phyloP scores from a whole-genome alignment of 495 filamentous ascomycete species.

The Margaritispora aquatica region DNA sequence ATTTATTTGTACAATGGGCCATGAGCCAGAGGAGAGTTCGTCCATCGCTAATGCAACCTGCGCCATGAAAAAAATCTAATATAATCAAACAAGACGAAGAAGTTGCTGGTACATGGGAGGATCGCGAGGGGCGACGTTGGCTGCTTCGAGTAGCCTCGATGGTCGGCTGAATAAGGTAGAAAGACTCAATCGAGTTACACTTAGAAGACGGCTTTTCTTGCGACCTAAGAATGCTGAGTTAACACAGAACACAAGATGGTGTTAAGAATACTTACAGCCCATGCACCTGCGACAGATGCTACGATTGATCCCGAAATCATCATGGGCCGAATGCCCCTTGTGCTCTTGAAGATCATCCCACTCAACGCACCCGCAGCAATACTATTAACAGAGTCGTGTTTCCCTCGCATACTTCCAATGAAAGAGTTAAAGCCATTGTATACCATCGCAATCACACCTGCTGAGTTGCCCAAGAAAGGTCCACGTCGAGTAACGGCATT shows the following conservation, averaged over 20 bases:
- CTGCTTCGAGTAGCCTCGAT: background rate
- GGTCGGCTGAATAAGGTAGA: background rate
- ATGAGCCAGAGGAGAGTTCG: conserved; percentile 23
- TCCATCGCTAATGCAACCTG: conserved; percentile 26
- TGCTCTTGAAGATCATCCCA: conserved; percentile 94
- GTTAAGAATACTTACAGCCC: conserved; percentile 78
- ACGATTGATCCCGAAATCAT: conserved; percentile 86
- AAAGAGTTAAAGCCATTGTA: conserved; percentile 94
- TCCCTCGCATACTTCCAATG: conserved; percentile 77
- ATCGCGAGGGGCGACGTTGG: background rate
- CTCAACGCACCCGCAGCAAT: conserved; percentile 77
- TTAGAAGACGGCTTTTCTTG: conserved; percentile 52
- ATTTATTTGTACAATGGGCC: conserved; percentile 25
- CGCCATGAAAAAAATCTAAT: conserved; percentile 19
- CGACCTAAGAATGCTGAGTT: conserved; percentile 41
- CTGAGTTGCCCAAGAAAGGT: conserved; percentile 94
- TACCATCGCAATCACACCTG: conserved; percentile 88
- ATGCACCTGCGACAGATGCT: conserved; percentile 73
- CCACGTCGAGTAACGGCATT: conserved; percentile 89
- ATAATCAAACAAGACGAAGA: conserved; percentile 17
- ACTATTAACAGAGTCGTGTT: conserved; percentile 87
- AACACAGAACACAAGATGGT: background rate
- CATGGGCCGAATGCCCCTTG: conserved; percentile 83
- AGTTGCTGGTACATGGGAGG: conserved; percentile 22
- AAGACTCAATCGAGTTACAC: background rate